Conservation (phyloP, 2,329 filamentous ascomycete species). For the Aspergillus caelatus region DNA sequence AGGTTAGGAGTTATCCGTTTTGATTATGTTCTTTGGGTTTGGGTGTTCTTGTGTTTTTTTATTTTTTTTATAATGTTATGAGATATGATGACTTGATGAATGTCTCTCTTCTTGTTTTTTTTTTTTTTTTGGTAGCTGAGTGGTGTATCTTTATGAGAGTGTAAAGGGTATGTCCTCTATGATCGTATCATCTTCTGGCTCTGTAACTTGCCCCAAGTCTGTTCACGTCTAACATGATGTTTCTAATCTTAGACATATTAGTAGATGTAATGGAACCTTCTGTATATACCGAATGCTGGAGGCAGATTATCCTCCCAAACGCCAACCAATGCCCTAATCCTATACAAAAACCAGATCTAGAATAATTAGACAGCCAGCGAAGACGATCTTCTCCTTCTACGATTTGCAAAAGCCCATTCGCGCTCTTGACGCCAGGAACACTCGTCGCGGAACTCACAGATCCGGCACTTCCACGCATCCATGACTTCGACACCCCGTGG, state of each 20-base stretch:
- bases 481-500: conserved; percentile 77
- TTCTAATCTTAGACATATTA: not conserved
- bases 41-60: not conserved
- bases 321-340: not conserved
- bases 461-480: conserved; percentile 85
- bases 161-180: not conserved
- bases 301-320: not conserved
- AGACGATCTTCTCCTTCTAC: conserved; percentile 30
- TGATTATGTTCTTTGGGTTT: conserved; percentile 19
- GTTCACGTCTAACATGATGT: not conserved
- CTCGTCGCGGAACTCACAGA: conserved; percentile 77
- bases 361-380: conserved; percentile 1
- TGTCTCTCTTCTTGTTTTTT: not conserved
- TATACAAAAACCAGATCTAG: not conserved
- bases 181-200: not conserved
- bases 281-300: not conserved
- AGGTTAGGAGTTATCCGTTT: conserved; percentile 65
- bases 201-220: not conserved
- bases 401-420: conserved; percentile 59
- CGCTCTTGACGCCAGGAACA: conserved; percentile 78
- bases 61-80: not conserved
- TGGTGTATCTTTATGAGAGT: not conserved
- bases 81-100: not conserved
- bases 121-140: not conserved
- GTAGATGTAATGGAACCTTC: not conserved